These are phyloP conservation scores for Apiotrichum sp. DNA, from an alignment of 1,284 basidiomycete genomes.

Conservation along the genomic window DNA sequence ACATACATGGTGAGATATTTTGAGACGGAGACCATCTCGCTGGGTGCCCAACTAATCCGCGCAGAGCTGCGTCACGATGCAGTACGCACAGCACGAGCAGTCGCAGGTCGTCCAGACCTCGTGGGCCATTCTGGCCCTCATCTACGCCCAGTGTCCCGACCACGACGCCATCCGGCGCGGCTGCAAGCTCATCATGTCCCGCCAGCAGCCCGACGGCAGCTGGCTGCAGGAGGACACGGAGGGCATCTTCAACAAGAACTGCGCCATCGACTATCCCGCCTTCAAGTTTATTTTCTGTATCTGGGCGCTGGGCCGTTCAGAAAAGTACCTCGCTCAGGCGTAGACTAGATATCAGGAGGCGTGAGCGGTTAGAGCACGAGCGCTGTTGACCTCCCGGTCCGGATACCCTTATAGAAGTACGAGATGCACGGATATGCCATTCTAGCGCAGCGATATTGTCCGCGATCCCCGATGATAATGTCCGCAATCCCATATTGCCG, in stretches of 20 bases:
- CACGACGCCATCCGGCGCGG: constrained; percentile 73
- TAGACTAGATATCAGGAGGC: too few relatives aligned
- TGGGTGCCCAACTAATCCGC: too few relatives aligned
- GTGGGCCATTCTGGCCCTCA: constrained; percentile 86
- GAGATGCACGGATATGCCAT: too few relatives aligned
- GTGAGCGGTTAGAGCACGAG: too few relatives aligned
- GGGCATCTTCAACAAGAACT: constrained; percentile 90
- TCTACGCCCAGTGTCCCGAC: constrained; percentile 81
- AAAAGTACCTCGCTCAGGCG: constrained; percentile 40
- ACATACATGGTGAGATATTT: constrained; percentile 77
- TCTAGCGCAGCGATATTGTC: too few relatives aligned
- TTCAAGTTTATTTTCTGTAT: constrained; percentile 94
- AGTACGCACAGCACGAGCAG: constrained; percentile 78
- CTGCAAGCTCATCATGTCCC: constrained; percentile 76
- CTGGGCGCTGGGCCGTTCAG: constrained; percentile 54
- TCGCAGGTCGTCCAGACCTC: constrained; percentile 91
- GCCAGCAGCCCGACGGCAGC: constrained; percentile 84
- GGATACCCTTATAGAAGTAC: too few relatives aligned
- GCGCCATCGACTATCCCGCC: constrained; percentile 78
- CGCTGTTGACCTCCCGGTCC: too few relatives aligned
- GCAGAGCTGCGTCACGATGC: constrained; percentile 76
- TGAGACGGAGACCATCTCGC: not conserved
- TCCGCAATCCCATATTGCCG: too few relatives aligned
- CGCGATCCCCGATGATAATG: too few relatives aligned
- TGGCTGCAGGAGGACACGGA: constrained; percentile 96